These are phyloP conservation scores for Microthlaspi erraticum DNA, from an alignment of 345 rosid genomes.

Conservation along the genomic window DNA sequence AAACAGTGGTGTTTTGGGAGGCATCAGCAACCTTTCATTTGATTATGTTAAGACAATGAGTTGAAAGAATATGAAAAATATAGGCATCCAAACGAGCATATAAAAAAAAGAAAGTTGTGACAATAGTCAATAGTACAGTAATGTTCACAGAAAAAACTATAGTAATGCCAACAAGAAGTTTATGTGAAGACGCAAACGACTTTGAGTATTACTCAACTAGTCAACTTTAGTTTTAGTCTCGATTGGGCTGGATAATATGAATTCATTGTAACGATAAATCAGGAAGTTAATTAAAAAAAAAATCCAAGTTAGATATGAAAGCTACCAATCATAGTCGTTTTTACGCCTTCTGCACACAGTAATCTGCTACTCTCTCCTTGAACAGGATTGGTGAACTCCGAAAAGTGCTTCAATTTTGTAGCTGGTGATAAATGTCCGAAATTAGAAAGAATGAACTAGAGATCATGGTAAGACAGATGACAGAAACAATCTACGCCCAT, in stretches of 20 bases:
- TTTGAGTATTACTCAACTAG: neutral
- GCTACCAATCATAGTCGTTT: slow-evolving; percentile 96
- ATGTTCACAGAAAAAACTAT: neutral
- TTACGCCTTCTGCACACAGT: slow-evolving; percentile 84
- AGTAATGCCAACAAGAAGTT: slow-evolving; percentile 15
- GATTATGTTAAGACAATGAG: slow-evolving; percentile 47
- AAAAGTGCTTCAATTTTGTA: slow-evolving; percentile 76
- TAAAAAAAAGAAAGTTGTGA: slow-evolving; percentile 11
- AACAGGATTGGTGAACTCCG: slow-evolving; percentile 75
- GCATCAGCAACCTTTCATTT: slow-evolving; percentile 88
- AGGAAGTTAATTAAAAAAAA: slow-evolving; percentile 7
- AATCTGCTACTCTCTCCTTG: slow-evolving; percentile 90
- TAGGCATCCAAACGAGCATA: slow-evolving; percentile 16
- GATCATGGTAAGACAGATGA: slow-evolving; percentile 11
- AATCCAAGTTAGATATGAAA: slow-evolving; percentile 27
- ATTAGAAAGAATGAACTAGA: slow-evolving; percentile 24
- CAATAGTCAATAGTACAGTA: neutral
- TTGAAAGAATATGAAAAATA: neutral
- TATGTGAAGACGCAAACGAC: slow-evolving; percentile 1
- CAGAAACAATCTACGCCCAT: slow-evolving; percentile 25
- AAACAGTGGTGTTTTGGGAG: slow-evolving; percentile 98
- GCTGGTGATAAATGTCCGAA: slow-evolving; percentile 53
- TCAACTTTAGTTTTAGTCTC: neutral
- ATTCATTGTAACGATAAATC: neutral
- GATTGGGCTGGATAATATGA: neutral